Conservation (phyloP, 495 filamentous ascomycete genomes). For the Xylaria nigripes region DNA sequence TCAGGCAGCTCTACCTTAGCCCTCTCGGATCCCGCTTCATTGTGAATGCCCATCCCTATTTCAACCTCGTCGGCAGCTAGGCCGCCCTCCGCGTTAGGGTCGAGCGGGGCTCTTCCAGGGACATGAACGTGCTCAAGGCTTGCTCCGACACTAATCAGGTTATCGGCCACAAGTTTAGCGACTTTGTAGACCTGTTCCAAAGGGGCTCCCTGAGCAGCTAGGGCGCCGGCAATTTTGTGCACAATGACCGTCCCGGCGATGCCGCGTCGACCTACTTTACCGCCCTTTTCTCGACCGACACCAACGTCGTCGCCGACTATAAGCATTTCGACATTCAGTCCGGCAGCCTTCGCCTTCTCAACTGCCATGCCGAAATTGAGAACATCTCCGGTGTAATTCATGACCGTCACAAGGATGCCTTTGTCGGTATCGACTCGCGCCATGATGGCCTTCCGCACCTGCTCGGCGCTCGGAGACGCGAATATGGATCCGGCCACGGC, state of each 20-base stretch:
- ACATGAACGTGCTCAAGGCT: slow-evolving; percentile 88
- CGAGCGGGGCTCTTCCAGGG: slow-evolving; percentile 56
- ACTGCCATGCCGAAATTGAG: slow-evolving; percentile 92
- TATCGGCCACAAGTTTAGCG: slow-evolving; percentile 62
- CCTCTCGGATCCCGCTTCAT: slow-evolving; percentile 78
- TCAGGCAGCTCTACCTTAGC: slow-evolving; percentile 56
- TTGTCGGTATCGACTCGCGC: slow-evolving; percentile 58
- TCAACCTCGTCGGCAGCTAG: slow-evolving; percentile 70
- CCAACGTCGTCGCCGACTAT: slow-evolving; percentile 95
- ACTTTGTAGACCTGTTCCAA: slow-evolving; percentile 61
- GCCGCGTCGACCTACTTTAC: slow-evolving; percentile 86
- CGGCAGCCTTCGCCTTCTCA: slow-evolving; percentile 82
- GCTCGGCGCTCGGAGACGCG: slow-evolving; percentile 77
- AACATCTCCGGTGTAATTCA: slow-evolving; percentile 76
- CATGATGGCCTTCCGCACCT: slow-evolving; percentile 70
- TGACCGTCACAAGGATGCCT: slow-evolving; percentile 64
- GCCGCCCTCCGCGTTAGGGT: slow-evolving; percentile 36
- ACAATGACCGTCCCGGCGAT: slow-evolving; percentile 88
- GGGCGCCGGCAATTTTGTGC: slow-evolving; percentile 78
- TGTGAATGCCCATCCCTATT: slow-evolving; percentile 98
- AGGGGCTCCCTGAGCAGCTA: slow-evolving; percentile 63
- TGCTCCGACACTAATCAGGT: slow-evolving; percentile 79
- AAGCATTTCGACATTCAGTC: slow-evolving; percentile 79
- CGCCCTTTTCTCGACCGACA: slow-evolving; percentile 71
- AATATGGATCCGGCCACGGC: slow-evolving; percentile 92